These are phyloP conservation scores for Russula compacta DNA, from an alignment of 768 basidiomycete species.

Conservation along the genomic window DNA sequence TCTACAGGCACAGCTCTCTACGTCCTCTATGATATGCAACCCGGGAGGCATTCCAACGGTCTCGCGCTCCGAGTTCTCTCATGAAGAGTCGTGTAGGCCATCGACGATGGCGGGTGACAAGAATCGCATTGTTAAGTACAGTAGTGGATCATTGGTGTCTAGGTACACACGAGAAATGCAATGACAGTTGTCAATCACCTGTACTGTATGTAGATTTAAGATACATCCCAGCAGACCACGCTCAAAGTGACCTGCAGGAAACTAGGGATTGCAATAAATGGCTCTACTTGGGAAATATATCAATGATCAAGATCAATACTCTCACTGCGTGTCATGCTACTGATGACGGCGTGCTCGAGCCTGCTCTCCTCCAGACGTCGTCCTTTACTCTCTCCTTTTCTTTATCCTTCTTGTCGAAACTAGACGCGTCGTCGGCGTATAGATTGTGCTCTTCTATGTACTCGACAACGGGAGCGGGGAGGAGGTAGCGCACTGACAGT, in stretches of 20 bases:
- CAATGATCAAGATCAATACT: neutral
- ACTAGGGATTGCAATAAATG: neutral
- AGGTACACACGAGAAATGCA: neutral
- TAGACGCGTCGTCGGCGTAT: conserved; percentile 53
- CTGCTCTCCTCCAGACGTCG: conserved; percentile 1
- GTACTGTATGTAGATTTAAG: neutral
- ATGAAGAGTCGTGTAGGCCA: neutral
- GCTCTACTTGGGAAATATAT: neutral
- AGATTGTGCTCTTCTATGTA: conserved; percentile 85
- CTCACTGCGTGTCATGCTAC: neutral
- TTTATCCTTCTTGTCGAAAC: conserved; percentile 32
- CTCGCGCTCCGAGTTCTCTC: neutral
- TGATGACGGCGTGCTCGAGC: conserved; percentile 6
- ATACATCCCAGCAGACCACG: neutral
- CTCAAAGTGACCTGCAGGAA: neutral
- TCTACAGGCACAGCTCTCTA: neutral
- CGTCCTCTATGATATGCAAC: neutral
- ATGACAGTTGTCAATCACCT: neutral
- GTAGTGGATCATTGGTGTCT: neutral
- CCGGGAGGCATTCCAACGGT: neutral
- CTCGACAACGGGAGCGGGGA: conserved; percentile 84
- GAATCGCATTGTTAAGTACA: neutral
- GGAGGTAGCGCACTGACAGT: conserved; percentile 78
- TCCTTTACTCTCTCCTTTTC: conserved; percentile 21
- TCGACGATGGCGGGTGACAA: neutral